Evolutionary conservation across 441 rosid genomes (phyloP), one percentile per base, ranked within the genome.

Genomic region (Rhodomyrtus psidioides): DNA sequence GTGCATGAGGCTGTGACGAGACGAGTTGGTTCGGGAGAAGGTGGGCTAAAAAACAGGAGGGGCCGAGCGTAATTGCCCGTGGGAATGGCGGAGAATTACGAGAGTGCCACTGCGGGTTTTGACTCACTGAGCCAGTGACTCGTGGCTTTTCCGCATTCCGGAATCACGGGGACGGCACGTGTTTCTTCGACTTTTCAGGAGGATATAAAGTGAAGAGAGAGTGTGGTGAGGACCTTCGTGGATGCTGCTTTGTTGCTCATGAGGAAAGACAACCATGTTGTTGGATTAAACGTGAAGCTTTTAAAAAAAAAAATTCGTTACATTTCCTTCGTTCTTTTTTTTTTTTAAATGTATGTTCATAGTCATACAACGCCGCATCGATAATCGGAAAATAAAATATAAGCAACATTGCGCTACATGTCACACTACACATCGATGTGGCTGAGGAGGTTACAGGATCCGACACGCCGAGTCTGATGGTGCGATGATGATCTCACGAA

Each of bases 121-220:
- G 21, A 5, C 26, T 28, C 49, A 24, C 27, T 46, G 62, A 57
- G 62, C 62, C 16, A 13, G 16, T 0, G 62, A 12, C 62, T 26
- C 16, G 28, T 7, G 0, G 13, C 59, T 58, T 58, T 59, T 6
- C 7, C 60, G 65, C 83, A 83, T 75, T 88, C 92, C 93, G 87
- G 85, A 75, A 91, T 92, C 94, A 90, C 95, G 93, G 92, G 90
- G 90, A 55, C 84, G 85, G 91, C 95, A 93, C 98, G 96, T 94
- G 97, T 91, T 91, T 90, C 88, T 90, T 87, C 82, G 82, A 87
- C 88, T 70, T 70, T 70, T 12, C 79, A 34, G 79, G 79, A 39
- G 79, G n/a, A 34, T 39, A 39, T 34, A 59, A 39, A 34, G 76
- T 12, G 15, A 19, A 34, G 76, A 62, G 58, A 55, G 58, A 90